Evolutionary conservation across 805 yeast species (phyloP).

Genomic region (Metschnikowia rubicola): DNA sequence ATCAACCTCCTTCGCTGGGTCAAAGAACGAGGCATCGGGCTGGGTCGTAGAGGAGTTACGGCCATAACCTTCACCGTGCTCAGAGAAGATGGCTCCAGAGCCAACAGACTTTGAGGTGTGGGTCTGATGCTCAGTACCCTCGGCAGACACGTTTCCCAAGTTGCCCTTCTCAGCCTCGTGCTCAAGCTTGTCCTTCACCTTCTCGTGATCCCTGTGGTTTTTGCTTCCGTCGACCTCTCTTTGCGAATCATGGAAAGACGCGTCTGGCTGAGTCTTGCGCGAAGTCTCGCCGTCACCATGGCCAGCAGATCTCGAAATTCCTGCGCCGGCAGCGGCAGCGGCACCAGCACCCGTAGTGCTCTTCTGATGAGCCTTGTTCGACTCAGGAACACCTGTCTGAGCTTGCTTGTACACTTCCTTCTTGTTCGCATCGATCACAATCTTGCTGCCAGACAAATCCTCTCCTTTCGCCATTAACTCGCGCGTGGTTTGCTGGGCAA

Average conservation of each 20-base stretch:
- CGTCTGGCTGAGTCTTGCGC: constrained; percentile 6
- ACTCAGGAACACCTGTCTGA: not conserved
- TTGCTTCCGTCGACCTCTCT: constrained; percentile 10
- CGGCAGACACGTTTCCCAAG: constrained; percentile 8
- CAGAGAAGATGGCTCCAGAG: not conserved
- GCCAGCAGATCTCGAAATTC: not conserved
- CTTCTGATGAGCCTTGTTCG: not conserved
- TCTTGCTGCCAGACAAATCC: constrained; percentile 31
- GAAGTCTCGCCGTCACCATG: not conserved
- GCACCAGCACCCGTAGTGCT: not conserved
- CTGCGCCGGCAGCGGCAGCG: not conserved
- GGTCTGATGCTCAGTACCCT: not conserved
- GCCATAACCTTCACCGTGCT: not conserved
- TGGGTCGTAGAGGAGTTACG: not conserved
- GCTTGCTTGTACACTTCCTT: constrained; percentile 27
- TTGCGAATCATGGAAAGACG: constrained; percentile 6
- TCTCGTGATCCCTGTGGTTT: constrained; percentile 9
- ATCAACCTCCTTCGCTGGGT: constrained; percentile 6
- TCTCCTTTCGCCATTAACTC: constrained; percentile 30
- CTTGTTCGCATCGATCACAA: constrained; percentile 32
- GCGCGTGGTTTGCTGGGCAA: constrained; percentile 31
- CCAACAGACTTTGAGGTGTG: not conserved
- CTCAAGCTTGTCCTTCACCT: constrained; percentile 8
- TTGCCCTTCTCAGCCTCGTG: constrained; percentile 9
- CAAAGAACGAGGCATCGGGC: constrained; percentile 9